Conservation (phyloP, 441 rosid genomes). For the Populus hybrid region DNA sequence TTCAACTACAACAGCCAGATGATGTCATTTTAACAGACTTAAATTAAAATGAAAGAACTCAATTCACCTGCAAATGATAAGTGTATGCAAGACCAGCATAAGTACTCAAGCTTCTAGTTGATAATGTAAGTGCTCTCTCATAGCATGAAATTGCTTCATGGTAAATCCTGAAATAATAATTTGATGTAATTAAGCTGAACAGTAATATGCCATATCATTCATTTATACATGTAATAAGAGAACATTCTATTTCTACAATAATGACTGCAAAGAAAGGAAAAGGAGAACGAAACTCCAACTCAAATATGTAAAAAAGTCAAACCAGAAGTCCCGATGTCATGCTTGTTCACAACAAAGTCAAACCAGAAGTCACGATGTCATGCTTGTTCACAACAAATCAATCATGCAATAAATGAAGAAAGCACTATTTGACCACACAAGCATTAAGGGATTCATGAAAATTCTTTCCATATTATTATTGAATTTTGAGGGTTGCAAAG, state of each 20-base stretch:
- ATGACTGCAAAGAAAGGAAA: neutral
- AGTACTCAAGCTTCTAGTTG: slow-evolving; percentile 80
- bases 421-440: neutral
- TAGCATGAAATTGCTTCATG: slow-evolving; percentile 70
- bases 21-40: neutral
- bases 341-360: neutral
- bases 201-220: neutral
- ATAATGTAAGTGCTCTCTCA: slow-evolving; percentile 80
- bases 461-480: neutral
- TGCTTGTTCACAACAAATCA: neutral
- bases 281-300: neutral
- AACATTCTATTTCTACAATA: too few species aligned
- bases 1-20: neutral
- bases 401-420: neutral
- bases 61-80: slow-evolving; percentile 75
- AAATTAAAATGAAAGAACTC: neutral
- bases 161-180: slow-evolving; percentile 49
- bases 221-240: neutral
- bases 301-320: neutral
- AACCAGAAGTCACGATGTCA: neutral
- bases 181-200: slow-evolving; percentile 13
- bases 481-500: neutral
- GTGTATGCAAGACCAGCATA: slow-evolving; percentile 96
- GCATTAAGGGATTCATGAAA: neutral
- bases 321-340: too few species aligned